Evolutionary conservation across 1,284 basidiomycete genomes (phyloP), one percentile per base, ranked within the genome.

Genomic region (Coniferiporia weirii): DNA sequence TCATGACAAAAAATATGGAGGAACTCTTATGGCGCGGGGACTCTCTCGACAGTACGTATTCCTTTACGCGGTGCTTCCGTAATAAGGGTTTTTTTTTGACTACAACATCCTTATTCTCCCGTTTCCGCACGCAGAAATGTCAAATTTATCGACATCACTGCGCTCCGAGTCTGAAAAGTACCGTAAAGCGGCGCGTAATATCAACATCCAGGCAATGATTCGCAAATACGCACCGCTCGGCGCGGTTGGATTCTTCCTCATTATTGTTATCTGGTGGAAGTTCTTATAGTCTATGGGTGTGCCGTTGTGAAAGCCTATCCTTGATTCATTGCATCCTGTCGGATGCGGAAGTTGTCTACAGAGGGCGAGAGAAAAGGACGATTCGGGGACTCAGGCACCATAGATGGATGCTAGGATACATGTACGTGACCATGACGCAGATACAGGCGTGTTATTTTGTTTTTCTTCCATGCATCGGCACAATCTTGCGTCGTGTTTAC

Each of bases 1-100:
- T 99, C 75, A 99, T 99, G 97, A 98, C 96, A n/a, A 99, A 99
- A 78, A 99, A 99, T 72, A 99, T 99, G 96, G 97, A 99, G 73
- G 97, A 99, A 74, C 76, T 99, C 59, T 76, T 99, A 43, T 98
- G 95, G 96, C 80, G 96, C 71, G 96, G 96, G 20, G 96, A 99
- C 71, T 95, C 93, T 44, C 79, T 99, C 62, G 96, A 98, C 72
- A 83, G 95, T 95, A 68, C 67, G 89, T 50, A 36, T 35, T 51
- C 22, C 4, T 10, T 53, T 20, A 49, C 35, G 8, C 38, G 4
- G 38, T 15, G 13, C 19, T 72, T 34, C n/a, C 40, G 45, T 44
- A 10, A 27, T 27, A 27, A 27, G 27, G 27, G 27, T 5, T 5
- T 5, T 27, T 27, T 48, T 48, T 51, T 57, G 48, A 54, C 35